These are phyloP conservation scores for Trichosporon sp. DNA, from an alignment of 1,284 basidiomycete species.

Conservation along the genomic window DNA sequence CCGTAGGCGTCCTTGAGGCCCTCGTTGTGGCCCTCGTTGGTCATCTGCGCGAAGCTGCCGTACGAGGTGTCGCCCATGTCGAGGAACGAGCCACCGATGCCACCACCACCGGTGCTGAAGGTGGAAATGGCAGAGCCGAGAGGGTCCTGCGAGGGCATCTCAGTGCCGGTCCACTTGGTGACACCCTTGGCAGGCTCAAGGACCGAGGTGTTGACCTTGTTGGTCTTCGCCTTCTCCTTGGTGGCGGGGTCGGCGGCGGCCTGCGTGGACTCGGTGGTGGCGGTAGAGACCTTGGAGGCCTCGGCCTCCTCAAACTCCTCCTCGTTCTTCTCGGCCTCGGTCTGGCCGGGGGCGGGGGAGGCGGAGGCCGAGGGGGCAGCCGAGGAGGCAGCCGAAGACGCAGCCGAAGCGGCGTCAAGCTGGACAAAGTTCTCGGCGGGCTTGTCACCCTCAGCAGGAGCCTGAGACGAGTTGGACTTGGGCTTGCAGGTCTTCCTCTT, in stretches of 20 bases:
- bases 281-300: not conserved
- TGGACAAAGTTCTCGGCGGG: not conserved
- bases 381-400: not conserved
- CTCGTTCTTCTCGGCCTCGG: conserved; percentile 1
- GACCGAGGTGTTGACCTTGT: conserved; percentile 4
- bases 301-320: not conserved
- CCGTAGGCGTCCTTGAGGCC: conserved; percentile 10
- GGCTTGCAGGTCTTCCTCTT: conserved; percentile 5
- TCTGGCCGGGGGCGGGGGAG: not conserved
- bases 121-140: not conserved
- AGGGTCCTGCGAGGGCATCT: conserved; percentile 5
- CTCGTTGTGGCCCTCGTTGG: conserved; percentile 9
- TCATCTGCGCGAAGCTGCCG: conserved; percentile 8
- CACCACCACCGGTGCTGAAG: conserved; percentile 9
- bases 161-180: conserved; percentile 8
- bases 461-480: not conserved
- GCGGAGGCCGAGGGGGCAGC: not conserved
- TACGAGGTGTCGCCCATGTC: not conserved
- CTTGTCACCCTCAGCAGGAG: not conserved
- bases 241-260: not conserved
- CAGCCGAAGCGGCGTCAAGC: not conserved
- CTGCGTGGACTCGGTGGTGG: not conserved
- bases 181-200: conserved; percentile 1
- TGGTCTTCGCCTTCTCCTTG: not conserved
- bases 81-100: conserved; percentile 1